Evolutionary conservation across 2,329 filamentous ascomycete species (phyloP).

Genomic region (Aspergillus udagawae): DNA sequence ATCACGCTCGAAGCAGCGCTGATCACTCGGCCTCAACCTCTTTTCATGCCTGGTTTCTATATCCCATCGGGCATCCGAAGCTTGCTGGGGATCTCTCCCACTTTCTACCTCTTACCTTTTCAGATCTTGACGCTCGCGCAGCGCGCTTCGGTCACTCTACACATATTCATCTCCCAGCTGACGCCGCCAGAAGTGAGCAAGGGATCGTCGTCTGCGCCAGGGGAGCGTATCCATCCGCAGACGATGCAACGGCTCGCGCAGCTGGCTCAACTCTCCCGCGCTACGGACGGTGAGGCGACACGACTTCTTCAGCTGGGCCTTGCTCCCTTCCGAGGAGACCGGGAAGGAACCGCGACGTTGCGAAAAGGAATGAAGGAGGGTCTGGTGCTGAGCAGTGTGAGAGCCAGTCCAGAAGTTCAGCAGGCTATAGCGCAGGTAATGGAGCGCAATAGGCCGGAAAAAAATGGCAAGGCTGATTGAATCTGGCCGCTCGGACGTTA

Average conservation of each 20-base stretch:
- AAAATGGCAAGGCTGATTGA: constrained; percentile 16
- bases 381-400: constrained; percentile 80
- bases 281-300: constrained; percentile 65
- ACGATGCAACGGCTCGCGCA: constrained; percentile 63
- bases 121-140: constrained; percentile 74
- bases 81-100: constrained; percentile 37
- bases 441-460: constrained; percentile 51
- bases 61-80: constrained; percentile 28
- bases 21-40: constrained; percentile 49
- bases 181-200: constrained; percentile 59
- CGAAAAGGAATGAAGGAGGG: constrained; percentile 75
- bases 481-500: background rate
- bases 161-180: constrained; percentile 79
- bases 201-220: constrained; percentile 27
- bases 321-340: constrained; percentile 74
- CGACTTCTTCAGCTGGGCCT: constrained; percentile 73
- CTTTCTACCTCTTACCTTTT: constrained; percentile 66
- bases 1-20: constrained; percentile 55
- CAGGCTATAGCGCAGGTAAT: constrained; percentile 70
- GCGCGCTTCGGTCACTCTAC: constrained; percentile 71
- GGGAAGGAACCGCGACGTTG: constrained; percentile 59
- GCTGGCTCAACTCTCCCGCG: constrained; percentile 57
- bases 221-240: constrained; percentile 40
- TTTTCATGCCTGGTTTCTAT: constrained; percentile 33
- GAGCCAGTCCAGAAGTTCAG: constrained; percentile 73